Evolutionary conservation across 345 rosid species (phyloP).

Genomic region (Murraya paniculata): DNA sequence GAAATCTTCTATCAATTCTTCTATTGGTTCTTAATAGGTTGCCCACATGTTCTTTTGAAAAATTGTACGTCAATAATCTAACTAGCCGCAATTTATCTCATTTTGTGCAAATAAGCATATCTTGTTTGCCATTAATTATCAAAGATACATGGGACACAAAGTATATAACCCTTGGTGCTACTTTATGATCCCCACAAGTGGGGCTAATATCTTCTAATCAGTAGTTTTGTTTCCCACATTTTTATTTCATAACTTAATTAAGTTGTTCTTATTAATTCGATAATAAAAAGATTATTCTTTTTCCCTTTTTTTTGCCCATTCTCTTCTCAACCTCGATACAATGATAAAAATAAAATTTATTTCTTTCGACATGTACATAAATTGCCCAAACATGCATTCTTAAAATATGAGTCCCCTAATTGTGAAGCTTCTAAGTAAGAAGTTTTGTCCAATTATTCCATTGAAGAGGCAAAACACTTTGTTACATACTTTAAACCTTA

Average conservation of each 20-base stretch:
- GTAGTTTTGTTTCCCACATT: not conserved
- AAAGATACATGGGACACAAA: not conserved
- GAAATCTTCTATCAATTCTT: not conserved
- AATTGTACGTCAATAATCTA: not conserved
- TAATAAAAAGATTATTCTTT: not conserved
- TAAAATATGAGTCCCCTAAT: not conserved
- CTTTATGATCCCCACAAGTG: not conserved
- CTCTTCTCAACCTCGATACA: too few species aligned
- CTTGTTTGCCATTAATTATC: constrained; percentile 9
- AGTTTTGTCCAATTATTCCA: not conserved
- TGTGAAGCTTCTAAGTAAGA: not conserved
- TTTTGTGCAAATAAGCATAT: not conserved
- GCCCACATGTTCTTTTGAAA: not conserved
- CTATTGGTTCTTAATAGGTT: not conserved
- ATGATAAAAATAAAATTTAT: too few species aligned
- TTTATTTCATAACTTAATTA: too few species aligned
- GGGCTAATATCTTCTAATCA: not conserved
- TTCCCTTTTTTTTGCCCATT: not conserved
- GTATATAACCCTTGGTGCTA: not conserved
- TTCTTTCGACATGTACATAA: not conserved
- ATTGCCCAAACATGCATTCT: not conserved
- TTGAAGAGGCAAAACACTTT: not conserved
- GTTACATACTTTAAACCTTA: not conserved
- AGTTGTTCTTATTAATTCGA: too few species aligned
- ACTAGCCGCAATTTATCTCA: constrained; percentile 14